Evolutionary conservation across 495 filamentous ascomycete genomes (phyloP), one percentile per base, ranked within the genome.

Genomic region (Penicilliopsis zonata): DNA sequence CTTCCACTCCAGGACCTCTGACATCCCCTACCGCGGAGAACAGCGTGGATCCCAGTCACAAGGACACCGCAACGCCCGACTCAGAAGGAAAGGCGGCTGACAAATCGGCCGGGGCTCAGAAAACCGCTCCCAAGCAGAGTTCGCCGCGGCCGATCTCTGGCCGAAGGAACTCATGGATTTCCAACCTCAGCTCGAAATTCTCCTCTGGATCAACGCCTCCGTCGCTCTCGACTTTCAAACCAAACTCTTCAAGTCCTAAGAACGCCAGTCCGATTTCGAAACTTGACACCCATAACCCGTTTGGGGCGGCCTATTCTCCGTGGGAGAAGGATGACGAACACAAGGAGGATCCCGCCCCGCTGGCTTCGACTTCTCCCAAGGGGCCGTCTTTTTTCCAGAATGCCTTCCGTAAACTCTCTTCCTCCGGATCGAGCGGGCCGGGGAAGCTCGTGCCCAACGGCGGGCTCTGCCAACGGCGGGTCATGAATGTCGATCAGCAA

Each of bases 181-280:
- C 82, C 18, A 92, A 72, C 40, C 67, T 95, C 32, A 93, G 85
- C 40, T 92, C 85, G 36, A 95, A 90, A 47, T 94, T 98, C 58
- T 86, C 83, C 5, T 72, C 71, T 8, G 80, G 73, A n/a, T 68
- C 67, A 15, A 66, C 53, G 18, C 59, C 63, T 21, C 57, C 59
- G 32, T 57, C 53, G 31, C 57, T 65, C 32, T 55, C 61, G 18
- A 55, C 53, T 35, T 46, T 65, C 13, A 66, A 64, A 38, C 46
- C 38, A 16, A 49, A 39, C 40, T 50, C 50, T 13, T 37, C 61
- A 20, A 52, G 53, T 28, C 50, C 65, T 1, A 77, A 75, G 40
- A 49, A 63, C 29, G 55, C 55, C 14, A 42, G 58, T 10, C 47
- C 63, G 12, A 49, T 29, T 16, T 49, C 50, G 31, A 55, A 48